Evolutionary conservation across 257 asterid genomes (phyloP).

Genomic region (Penstemon barbatus): DNA sequence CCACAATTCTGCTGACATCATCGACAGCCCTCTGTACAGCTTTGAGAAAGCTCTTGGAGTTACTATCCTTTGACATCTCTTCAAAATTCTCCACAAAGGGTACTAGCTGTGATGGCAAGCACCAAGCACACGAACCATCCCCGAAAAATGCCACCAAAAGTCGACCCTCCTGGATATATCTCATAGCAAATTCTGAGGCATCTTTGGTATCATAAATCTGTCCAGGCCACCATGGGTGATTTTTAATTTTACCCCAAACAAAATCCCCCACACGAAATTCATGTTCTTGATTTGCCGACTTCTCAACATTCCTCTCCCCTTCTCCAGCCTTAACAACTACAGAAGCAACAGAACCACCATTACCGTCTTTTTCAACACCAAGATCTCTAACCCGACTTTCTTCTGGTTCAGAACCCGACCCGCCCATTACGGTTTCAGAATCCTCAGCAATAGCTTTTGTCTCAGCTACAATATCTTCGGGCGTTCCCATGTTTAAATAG

Average conservation of each 20-base stretch:
- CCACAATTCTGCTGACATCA: constrained; percentile 53
- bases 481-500: constrained; percentile 17
- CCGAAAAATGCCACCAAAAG: constrained; percentile 77
- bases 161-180: constrained; percentile 47
- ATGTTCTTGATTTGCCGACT: constrained; percentile 26
- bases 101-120: constrained; percentile 56
- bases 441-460: constrained; percentile 18
- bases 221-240: constrained; percentile 96
- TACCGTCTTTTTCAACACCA: too few species aligned
- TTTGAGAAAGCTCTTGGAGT: constrained; percentile 37
- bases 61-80: constrained; percentile 39
- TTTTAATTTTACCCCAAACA: constrained; percentile 83
- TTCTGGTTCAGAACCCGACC: constrained; percentile 14
- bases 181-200: constrained; percentile 64
- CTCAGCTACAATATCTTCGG: constrained; percentile 26
- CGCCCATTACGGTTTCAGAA: constrained; percentile 23
- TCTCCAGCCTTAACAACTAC: too few species aligned
- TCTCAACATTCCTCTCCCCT: constrained; percentile 24
- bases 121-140: constrained; percentile 78
- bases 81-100: constrained; percentile 57
- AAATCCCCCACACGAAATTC: constrained; percentile 70
- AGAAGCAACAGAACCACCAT: too few species aligned
- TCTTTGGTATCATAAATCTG: constrained; percentile 59
- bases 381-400: not conserved
- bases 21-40: constrained; percentile 53